Conservation (phyloP, 202 grass and related monocot species). For the Digitaria exilis region DNA sequence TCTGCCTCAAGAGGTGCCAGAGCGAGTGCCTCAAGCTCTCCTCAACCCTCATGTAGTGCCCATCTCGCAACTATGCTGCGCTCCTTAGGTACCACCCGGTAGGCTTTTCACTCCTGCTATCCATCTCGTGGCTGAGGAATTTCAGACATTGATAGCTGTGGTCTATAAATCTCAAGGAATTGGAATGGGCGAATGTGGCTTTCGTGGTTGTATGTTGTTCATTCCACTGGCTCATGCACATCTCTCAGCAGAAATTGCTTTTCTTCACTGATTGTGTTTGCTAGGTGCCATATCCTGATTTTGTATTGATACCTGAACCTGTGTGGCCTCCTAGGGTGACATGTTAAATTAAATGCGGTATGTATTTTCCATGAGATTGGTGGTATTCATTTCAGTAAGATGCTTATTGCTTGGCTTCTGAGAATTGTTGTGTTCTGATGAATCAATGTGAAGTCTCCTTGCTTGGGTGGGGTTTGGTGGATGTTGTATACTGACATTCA, state of each 20-base stretch:
- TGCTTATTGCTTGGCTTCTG: constrained; percentile 1
- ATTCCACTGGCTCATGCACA: not conserved
- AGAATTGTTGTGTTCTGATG: not conserved
- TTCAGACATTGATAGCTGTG: not conserved
- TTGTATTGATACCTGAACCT: not conserved
- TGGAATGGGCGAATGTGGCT: not conserved
- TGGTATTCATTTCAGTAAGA: not conserved
- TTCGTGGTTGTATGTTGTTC: not conserved
- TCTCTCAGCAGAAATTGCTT: not conserved
- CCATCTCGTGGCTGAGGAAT: constrained; percentile 15
- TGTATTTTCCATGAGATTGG: not conserved
- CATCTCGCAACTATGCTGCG: not conserved
- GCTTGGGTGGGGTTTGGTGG: not conserved
- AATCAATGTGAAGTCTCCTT: not conserved
- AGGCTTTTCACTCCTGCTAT: not conserved
- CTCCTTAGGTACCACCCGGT: too few species aligned
- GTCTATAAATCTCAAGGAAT: not conserved
- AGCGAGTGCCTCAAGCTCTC: constrained; percentile 92
- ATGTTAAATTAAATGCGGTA: not conserved
- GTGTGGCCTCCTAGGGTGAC: not conserved
- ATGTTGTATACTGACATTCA: not conserved
- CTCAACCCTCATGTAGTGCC: constrained; percentile 54
- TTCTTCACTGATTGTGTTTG: not conserved
- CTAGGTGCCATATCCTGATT: constrained; percentile 1
- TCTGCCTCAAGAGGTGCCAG: constrained; percentile 95